Conservation (phyloP, 495 filamentous ascomycete genomes). For the Astrothelium subdiscretum region DNA sequence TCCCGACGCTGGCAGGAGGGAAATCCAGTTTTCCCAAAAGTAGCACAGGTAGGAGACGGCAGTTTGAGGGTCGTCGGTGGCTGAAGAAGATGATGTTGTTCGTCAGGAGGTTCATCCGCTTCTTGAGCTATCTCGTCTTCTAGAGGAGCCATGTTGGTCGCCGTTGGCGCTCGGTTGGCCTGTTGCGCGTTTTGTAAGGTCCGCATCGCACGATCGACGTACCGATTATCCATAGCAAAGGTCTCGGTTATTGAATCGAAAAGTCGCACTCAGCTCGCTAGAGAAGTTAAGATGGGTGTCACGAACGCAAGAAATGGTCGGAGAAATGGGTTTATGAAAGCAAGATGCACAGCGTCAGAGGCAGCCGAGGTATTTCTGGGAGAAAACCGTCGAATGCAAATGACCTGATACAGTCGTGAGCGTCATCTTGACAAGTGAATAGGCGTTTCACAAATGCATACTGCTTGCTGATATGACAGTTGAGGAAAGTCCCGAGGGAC, state of each 20-base stretch:
- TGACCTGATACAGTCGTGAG: neutral
- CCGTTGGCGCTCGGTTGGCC: neutral
- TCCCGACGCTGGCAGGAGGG: slow-evolving; percentile 8
- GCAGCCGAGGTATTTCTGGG: neutral
- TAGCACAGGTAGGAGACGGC: neutral
- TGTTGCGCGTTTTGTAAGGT: neutral
- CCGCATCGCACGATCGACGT: neutral
- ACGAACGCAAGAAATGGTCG: neutral
- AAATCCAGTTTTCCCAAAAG: neutral
- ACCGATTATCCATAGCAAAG: neutral
- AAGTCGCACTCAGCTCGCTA: neutral
- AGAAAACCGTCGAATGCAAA: neutral
- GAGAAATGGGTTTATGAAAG: neutral
- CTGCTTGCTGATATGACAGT: neutral
- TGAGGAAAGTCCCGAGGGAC: neutral
- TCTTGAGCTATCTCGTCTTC: slow-evolving; percentile 11
- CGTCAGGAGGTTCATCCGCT: slow-evolving; percentile 21
- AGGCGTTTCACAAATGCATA: neutral
- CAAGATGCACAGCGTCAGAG: neutral
- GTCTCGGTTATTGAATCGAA: neutral
- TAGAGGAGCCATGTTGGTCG: neutral
- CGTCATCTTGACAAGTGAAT: neutral
- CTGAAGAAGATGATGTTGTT: slow-evolving; percentile 1
- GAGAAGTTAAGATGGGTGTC: neutral
- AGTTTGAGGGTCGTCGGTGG: neutral